Evolutionary conservation across 257 asterid genomes (phyloP).

Genomic region (Plantago ovata): DNA sequence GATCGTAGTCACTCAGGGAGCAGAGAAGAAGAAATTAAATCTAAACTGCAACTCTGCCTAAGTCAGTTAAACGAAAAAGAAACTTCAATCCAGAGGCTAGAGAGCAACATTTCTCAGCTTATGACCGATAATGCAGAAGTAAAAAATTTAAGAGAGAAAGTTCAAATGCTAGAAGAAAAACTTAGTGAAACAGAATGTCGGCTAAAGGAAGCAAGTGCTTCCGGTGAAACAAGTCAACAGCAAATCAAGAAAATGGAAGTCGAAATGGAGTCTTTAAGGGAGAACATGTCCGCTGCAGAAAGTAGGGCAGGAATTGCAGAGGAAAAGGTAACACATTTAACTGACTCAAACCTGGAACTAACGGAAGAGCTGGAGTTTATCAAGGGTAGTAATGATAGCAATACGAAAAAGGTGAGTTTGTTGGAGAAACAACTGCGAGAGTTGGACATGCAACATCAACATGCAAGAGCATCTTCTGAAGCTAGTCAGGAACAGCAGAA

Average conservation of each 20-base stretch:
- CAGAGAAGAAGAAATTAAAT: slow-evolving; percentile 41
- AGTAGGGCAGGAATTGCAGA: slow-evolving; percentile 21
- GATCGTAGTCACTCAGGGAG: slow-evolving; percentile 28
- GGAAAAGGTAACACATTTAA: slow-evolving; percentile 46
- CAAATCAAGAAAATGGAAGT: slow-evolving; percentile 16
- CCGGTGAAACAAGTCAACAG: slow-evolving; percentile 15
- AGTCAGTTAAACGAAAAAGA: slow-evolving; percentile 47
- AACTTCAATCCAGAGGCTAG: slow-evolving; percentile 36
- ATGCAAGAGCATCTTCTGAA: slow-evolving; percentile 70
- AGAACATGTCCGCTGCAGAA: slow-evolving; percentile 19
- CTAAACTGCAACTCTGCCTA: slow-evolving; percentile 36
- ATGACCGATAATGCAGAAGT: slow-evolving; percentile 45
- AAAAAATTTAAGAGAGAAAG: slow-evolving; percentile 39
- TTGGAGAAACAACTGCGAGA: slow-evolving; percentile 71
- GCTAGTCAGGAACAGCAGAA: slow-evolving; percentile 88
- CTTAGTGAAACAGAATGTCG: slow-evolving; percentile 29
- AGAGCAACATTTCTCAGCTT: slow-evolving; percentile 32
- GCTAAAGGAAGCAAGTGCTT: slow-evolving; percentile 20
- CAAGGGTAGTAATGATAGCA: slow-evolving; percentile 57
- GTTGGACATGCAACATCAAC: slow-evolving; percentile 61
- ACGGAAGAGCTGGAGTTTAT: slow-evolving; percentile 71
- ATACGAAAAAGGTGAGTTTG: slow-evolving; percentile 46
- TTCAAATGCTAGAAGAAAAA: slow-evolving; percentile 42
- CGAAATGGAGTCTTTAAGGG: slow-evolving; percentile 30
- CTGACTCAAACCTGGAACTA: slow-evolving; percentile 68